A percentile compares a stretch with the other conserved stretches of the same genome.
phyloP scores from a whole-genome alignment of 805 yeast species.

The Monosporozyma servazzii region DNA sequence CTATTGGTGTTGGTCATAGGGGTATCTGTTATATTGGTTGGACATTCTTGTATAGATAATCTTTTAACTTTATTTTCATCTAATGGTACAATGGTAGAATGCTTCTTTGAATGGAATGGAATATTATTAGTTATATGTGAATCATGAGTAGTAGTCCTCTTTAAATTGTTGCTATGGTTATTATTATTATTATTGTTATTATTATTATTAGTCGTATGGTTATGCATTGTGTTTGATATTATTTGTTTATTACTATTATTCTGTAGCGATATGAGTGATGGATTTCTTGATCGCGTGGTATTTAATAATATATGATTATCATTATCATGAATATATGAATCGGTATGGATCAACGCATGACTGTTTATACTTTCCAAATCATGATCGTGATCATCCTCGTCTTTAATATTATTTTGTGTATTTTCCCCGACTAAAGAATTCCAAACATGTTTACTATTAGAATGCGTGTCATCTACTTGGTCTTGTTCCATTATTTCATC shows the following conservation, averaged over 20 bases:
- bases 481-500: not conserved
- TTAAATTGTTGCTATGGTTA: conserved; percentile 7
- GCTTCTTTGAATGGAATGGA: conserved; percentile 30
- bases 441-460: not conserved
- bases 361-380: not conserved
- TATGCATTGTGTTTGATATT: not conserved
- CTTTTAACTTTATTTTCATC: conserved; percentile 7
- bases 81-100: conserved; percentile 29
- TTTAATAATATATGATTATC: conserved; percentile 17
- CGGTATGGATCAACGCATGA: conserved; percentile 20
- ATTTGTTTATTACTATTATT: conserved; percentile 2
- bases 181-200: conserved; percentile 19
- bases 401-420: too few species aligned
- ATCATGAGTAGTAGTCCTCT: conserved; percentile 17
- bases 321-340: conserved; percentile 30
- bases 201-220: too few species aligned
- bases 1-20: not conserved
- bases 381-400: too few species aligned
- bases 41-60: not conserved
- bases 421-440: not conserved
- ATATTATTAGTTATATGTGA: conserved; percentile 19
- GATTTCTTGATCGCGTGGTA: conserved; percentile 20
- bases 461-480: not conserved
- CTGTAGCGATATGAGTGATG: not conserved
- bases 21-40: not conserved